phyloP scores from a whole-genome alignment of 2,329 filamentous ascomycete species.

The Apiospora kogelbergensis region DNA sequence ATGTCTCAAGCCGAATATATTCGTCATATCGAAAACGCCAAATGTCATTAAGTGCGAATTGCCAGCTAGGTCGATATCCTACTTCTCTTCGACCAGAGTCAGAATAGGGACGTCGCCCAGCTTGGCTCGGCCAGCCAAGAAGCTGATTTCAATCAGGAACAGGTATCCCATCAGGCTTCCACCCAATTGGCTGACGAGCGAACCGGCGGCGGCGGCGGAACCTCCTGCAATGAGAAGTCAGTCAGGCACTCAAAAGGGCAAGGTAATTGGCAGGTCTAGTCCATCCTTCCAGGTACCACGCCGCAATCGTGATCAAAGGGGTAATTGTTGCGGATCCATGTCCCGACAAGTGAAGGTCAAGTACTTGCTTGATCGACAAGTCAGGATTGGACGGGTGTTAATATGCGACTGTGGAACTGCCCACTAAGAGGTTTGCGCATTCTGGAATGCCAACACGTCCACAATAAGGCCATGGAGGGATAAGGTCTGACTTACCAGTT shows the following conservation, averaged over 20 bases:
- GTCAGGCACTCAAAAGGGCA: conserved; percentile 18
- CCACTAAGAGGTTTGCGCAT: neutral
- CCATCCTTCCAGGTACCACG: conserved; percentile 15
- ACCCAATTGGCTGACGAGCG: conserved; percentile 82
- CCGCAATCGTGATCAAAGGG: neutral
- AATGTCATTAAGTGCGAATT: neutral
- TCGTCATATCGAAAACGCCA: neutral
- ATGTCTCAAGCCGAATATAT: neutral
- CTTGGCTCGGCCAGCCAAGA: conserved; percentile 89
- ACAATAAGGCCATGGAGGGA: neutral
- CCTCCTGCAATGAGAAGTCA: conserved; percentile 62
- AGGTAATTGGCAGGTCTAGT: conserved; percentile 15
- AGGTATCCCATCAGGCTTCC: conserved; percentile 85
- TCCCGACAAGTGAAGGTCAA: neutral
- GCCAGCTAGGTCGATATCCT: conserved; percentile 16
- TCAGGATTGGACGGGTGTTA: neutral
- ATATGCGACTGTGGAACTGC: neutral
- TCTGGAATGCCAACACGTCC: neutral
- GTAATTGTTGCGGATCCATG: too few species aligned
- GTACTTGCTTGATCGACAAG: neutral
- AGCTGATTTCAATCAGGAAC: conserved; percentile 94
- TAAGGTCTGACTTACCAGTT: conserved; percentile 65
- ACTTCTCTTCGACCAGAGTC: conserved; percentile 69
- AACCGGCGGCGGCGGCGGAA: conserved; percentile 82
- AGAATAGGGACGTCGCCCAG: conserved; percentile 75